These are phyloP conservation scores for Calocybe gangraenosa DNA, from an alignment of 768 basidiomycete species.

Conservation along the genomic window DNA sequence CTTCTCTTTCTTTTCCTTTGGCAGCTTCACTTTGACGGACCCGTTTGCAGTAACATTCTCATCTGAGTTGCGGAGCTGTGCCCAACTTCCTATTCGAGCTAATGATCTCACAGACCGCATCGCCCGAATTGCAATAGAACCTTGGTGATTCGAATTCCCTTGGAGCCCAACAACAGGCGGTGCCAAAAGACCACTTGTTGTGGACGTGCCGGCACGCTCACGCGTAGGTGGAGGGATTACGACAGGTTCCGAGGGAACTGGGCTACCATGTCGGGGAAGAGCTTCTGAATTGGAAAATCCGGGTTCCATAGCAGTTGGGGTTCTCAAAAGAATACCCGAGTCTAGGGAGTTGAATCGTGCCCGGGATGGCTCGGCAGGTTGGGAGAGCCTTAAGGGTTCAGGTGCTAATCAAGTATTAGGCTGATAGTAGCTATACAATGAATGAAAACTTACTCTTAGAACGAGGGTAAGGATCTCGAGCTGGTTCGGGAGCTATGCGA, in stretches of 20 bases:
- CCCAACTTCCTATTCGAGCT: constrained; percentile 72
- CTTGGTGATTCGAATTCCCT: constrained; percentile 27
- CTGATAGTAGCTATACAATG: not conserved
- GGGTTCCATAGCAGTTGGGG: constrained; percentile 28
- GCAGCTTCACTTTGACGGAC: constrained; percentile 1
- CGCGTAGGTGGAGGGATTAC: not conserved
- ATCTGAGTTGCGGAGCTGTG: constrained; percentile 44
- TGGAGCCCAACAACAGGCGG: constrained; percentile 24
- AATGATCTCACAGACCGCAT: constrained; percentile 73
- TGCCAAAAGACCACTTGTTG: constrained; percentile 32
- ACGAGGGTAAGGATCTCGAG: constrained; percentile 26
- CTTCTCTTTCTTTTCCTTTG: constrained; percentile 19
- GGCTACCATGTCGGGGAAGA: constrained; percentile 1
- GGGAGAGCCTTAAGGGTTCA: constrained; percentile 32
- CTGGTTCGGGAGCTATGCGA: constrained; percentile 33
- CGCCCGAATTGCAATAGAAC: constrained; percentile 73
- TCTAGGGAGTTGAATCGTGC: constrained; percentile 65
- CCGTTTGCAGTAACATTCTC: constrained; percentile 14
- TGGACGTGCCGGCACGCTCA: constrained; percentile 32
- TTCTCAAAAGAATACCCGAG: constrained; percentile 30
- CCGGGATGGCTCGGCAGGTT: constrained; percentile 30
- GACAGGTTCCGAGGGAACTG: constrained; percentile 7
- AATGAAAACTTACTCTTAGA: constrained; percentile 32
- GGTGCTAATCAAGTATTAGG: constrained; percentile 33
- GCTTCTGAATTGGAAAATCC: constrained; percentile 4